These are phyloP conservation scores for Leishmania major DNA, from an alignment of 208 protist species.

Conservation along the genomic window DNA sequence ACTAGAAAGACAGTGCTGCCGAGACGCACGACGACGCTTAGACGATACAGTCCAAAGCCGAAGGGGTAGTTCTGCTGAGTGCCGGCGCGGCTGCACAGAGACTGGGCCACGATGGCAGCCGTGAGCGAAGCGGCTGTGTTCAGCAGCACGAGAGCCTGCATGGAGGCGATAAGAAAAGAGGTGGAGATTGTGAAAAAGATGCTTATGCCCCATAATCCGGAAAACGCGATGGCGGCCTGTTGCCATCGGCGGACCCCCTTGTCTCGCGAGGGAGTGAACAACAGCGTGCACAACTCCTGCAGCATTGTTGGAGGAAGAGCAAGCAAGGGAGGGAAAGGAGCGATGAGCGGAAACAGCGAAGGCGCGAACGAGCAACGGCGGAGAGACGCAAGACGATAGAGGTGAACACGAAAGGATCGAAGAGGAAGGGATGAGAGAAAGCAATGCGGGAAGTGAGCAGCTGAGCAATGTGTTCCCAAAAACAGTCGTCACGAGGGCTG, in stretches of 20 bases:
- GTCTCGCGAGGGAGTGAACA: conserved; percentile 21
- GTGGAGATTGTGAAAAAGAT: conserved; percentile 36
- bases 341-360: not conserved
- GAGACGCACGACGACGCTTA: conserved; percentile 58
- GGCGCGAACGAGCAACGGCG: not conserved
- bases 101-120: conserved; percentile 39
- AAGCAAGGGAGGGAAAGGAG: not conserved
- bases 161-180: conserved; percentile 37
- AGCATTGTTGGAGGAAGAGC: conserved; percentile 2
- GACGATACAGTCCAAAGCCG: conserved; percentile 50
- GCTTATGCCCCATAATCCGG: conserved; percentile 43
- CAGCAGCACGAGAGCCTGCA: conserved; percentile 51
- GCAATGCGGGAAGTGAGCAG: not conserved
- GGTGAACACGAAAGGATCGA: not conserved
- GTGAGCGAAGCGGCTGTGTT: conserved; percentile 46
- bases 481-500: not conserved
- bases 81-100: conserved; percentile 10
- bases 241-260: conserved; percentile 26
- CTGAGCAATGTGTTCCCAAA: not conserved
- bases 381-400: not conserved
- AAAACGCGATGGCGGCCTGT: conserved; percentile 32
- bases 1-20: conserved; percentile 56
- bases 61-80: conserved; percentile 36
- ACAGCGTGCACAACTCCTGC: conserved; percentile 10
- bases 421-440: not conserved